Conservation (phyloP, 805 yeast genomes). For the Scheffersomyces amazonensis region DNA sequence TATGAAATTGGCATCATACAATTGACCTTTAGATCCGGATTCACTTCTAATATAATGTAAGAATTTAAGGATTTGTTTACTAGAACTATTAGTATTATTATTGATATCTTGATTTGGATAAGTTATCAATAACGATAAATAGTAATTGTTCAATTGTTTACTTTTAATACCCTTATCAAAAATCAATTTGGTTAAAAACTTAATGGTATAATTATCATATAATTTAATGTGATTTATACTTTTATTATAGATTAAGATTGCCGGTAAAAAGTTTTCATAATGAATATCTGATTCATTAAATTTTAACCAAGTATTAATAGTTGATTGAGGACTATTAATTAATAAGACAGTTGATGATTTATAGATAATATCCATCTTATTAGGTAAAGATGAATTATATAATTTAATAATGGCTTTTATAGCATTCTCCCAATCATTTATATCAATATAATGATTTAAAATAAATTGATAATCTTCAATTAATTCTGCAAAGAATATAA, state of each 20-base stretch:
- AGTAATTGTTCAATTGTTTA: conserved; percentile 62
- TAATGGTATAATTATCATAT: conserved; percentile 59
- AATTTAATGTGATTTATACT: conserved; percentile 34
- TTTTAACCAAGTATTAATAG: conserved; percentile 78
- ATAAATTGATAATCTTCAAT: conserved; percentile 70
- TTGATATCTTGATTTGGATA: conserved; percentile 14
- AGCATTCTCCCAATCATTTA: conserved; percentile 73
- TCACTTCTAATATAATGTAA: conserved; percentile 22
- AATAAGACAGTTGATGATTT: conserved; percentile 67
- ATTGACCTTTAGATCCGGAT: conserved; percentile 4
- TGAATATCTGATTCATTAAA: conserved; percentile 41
- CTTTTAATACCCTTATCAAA: conserved; percentile 37
- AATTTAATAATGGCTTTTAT: conserved; percentile 53
- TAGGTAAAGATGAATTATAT: conserved; percentile 43
- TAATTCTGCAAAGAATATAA: conserved; percentile 65
- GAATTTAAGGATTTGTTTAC: conserved; percentile 30
- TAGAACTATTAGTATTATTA: conserved; percentile 7
- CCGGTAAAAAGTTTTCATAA: conserved; percentile 67
- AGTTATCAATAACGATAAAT: conserved; percentile 63
- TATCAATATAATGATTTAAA: conserved; percentile 63
- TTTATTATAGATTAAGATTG: conserved; percentile 67
- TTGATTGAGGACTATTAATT: conserved; percentile 62
- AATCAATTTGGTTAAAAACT: conserved; percentile 55
- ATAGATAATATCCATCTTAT: conserved; percentile 44
- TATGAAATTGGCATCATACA: conserved; percentile 70